Base-by-base conservation (phyloP, 345 rosid species). In the Sonneratia alba region DNA sequence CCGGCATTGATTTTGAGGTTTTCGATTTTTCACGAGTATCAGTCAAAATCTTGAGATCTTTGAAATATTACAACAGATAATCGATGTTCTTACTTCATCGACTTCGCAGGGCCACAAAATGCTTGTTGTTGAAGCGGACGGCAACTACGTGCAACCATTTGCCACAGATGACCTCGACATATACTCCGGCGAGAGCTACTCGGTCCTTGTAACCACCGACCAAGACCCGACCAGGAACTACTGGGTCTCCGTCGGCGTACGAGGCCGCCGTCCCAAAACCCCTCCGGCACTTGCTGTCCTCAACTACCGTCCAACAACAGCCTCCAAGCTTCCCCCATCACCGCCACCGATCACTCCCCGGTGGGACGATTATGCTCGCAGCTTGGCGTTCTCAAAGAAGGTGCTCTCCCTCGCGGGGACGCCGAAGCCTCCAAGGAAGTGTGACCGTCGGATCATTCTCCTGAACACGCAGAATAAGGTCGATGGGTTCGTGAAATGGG, bases 91-190 rank as follows among this genome's bases (percentile, higher is more conserved):
- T 47, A 14, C 59, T 55, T 55, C 18, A 55, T 55, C 18, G 22
- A 21, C 68, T 34, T 64, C n/a, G 36, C 77, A 91, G 98, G 75
- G 78, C 73, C 98, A 93, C 81, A 89, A 76, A 53, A 82, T 93
- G 81, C 16, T 76, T 42, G 97, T 88, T 70, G 96, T 93, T 24
- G 98, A 91, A 78, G 98, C 96, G 0, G 98, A 93, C 81, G 97
- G 91, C n/a, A 89, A 94, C 71, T 85, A 90, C 68, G 79, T 94
- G 3, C 75, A 85, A 37, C 96, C 93, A 37, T 91, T 91, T 53
- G n/a, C 42, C 19, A 83, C 82, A 0, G 77, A 84, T 6, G 85
- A 87, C 42, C 27, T 94, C 56, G 91, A 88, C 78, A 81, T 91
- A 36, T 88, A 91, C 48, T 89, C 93, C 13, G 98, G 98, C 61